Evolutionary conservation across 2,329 filamentous ascomycete genomes (phyloP).

Genomic region (Apiospora saccharicola): DNA sequence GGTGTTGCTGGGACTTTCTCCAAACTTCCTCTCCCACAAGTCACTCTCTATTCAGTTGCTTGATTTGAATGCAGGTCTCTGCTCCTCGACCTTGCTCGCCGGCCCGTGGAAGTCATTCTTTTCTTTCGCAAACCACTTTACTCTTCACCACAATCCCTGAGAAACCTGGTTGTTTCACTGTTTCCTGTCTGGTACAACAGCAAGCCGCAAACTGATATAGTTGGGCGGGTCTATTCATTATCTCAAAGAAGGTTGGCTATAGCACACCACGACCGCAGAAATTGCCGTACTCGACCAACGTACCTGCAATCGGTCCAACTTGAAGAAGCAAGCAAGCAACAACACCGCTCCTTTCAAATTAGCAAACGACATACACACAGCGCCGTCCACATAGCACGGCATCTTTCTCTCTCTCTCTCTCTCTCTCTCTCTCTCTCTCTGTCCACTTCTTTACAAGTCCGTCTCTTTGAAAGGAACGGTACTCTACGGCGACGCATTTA

Average conservation of each 20-base stretch:
- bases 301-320: neutral
- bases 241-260: constrained; percentile 11
- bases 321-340: constrained; percentile 14
- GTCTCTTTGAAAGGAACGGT: constrained; percentile 17
- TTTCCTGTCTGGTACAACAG: constrained; percentile 38
- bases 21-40: constrained; percentile 23
- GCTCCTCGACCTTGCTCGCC: constrained; percentile 29
- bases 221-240: constrained; percentile 21
- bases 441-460: neutral
- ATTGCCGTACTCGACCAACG: neutral
- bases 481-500: neutral
- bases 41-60: constrained; percentile 35
- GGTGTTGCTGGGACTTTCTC: constrained; percentile 20
- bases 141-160: constrained; percentile 35
- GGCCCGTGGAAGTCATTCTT: constrained; percentile 30
- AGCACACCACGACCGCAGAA: constrained; percentile 11
- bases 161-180: constrained; percentile 46
- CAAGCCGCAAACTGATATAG: constrained; percentile 19
- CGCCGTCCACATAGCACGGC: constrained; percentile 1
- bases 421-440: neutral
- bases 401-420: constrained; percentile 8
- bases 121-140: constrained; percentile 31
- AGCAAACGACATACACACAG: neutral
- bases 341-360: neutral
- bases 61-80: constrained; percentile 33